Evolutionary conservation across 208 protist genomes (phyloP).

Genomic region (Naegleria gruberi): DNA sequence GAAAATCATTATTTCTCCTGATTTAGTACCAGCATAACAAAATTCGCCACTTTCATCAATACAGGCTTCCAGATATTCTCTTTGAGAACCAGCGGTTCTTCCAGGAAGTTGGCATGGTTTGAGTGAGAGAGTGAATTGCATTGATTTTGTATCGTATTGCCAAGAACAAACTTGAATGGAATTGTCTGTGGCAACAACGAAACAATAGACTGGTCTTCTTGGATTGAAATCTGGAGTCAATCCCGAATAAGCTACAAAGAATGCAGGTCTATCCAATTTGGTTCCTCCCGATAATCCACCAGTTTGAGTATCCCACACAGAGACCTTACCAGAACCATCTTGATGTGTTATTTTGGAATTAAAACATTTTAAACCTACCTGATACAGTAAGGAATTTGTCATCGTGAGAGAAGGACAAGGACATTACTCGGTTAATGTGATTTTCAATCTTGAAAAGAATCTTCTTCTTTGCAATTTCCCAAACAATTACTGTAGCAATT

Average conservation of each 20-base stretch:
- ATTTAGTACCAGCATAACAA: conserved; percentile 10
- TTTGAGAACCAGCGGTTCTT: conserved; percentile 16
- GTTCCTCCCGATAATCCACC: conserved; percentile 4
- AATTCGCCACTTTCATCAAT: background rate
- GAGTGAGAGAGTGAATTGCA: conserved; percentile 28
- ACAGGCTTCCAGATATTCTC: background rate
- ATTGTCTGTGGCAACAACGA: conserved; percentile 25
- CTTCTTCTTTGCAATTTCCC: conserved; percentile 26
- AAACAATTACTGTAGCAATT: conserved; percentile 30
- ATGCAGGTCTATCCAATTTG: conserved; percentile 9
- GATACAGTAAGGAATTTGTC: conserved; percentile 26
- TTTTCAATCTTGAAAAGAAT: background rate
- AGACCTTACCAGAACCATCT: conserved; percentile 10
- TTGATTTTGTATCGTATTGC: conserved; percentile 25
- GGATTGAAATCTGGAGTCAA: conserved; percentile 25
- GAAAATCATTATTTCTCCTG: conserved; percentile 2
- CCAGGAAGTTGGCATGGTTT: conserved; percentile 8
- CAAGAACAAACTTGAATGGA: conserved; percentile 22
- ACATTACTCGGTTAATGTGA: conserved; percentile 22
- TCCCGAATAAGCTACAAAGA: conserved; percentile 15
- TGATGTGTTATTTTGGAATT: no score
- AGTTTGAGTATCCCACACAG: conserved; percentile 34
- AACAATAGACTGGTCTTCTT: conserved; percentile 17
- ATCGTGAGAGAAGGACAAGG: conserved; percentile 33
- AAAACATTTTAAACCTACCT: background rate